Evolutionary conservation across 768 basidiomycete species (phyloP).

Genomic region (Rhizopogon vinicolor): DNA sequence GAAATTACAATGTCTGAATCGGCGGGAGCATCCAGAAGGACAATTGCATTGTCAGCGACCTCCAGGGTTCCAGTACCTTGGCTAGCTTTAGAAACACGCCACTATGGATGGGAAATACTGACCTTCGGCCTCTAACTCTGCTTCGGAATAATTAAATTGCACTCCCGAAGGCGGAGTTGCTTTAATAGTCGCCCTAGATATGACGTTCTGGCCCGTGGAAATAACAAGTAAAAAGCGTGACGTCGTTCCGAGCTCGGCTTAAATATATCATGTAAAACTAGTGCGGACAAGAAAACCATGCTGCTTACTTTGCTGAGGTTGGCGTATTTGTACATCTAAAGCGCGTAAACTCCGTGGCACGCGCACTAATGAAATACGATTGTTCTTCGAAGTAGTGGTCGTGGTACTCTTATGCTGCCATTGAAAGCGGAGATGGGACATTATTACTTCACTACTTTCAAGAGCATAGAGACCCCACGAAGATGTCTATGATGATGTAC

Average conservation of each 20-base stretch:
- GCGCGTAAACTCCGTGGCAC: conserved; percentile 61
- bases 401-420: conserved; percentile 45
- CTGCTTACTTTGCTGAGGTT: conserved; percentile 38
- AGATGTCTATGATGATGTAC: conserved; percentile 46
- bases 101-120: neutral
- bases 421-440: conserved; percentile 63
- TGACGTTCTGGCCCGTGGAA: conserved; percentile 65
- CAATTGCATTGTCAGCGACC: conserved; percentile 38
- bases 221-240: conserved; percentile 51
- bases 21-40: conserved; percentile 43
- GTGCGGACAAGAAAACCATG: conserved; percentile 13
- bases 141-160: conserved; percentile 40
- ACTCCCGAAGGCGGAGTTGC: conserved; percentile 52
- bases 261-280: conserved; percentile 6
- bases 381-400: conserved; percentile 19
- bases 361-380: conserved; percentile 42
- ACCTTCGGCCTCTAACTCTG: conserved; percentile 34
- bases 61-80: conserved; percentile 27
- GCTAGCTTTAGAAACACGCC: conserved; percentile 9
- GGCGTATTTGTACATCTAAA: conserved; percentile 58
- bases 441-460: conserved; percentile 62
- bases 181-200: conserved; percentile 49
- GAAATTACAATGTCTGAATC: conserved; percentile 43
- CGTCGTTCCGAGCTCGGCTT: conserved; percentile 64
- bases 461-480: conserved; percentile 64